Evolutionary conservation across 1,284 basidiomycete species (phyloP), one percentile per base, ranked within the genome.

Genomic region (Peniophora sp.): DNA sequence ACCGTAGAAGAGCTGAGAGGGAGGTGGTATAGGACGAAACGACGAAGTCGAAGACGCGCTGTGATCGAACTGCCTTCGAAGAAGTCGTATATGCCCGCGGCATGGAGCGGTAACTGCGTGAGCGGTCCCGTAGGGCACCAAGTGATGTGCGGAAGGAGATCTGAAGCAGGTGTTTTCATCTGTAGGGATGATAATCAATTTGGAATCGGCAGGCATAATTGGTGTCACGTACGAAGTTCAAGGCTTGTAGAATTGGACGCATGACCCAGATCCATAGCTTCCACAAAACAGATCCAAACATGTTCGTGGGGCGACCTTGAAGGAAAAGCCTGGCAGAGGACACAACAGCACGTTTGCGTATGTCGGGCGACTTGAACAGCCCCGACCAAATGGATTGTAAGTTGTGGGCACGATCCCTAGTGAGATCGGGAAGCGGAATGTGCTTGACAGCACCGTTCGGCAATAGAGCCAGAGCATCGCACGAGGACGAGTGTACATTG

Each of bases 401-500:
- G 8, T 20, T 22, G 8, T 19, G 20, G 3, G 44, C 44, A 10
- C 46, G 1, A 59, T 61, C 5, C 38, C 60, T 3, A 55, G 32
- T 19, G 48, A 38, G 61, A 59, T 56, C 53, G 43, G 58, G 61
- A 61, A 62, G 17, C 51, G 61, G 57, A 16, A 43, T 43, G 17
- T 25, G 14, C 17, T 44, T 11, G 10, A 45, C 32, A 6, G 19
- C 20, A 16, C 23, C 23, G 45, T 16, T n/a, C 20, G 16, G 25
- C 8, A 25, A 22, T 16, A 20, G 22, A 19, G 16, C 39, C 6
- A 44, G 24, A 10, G 39, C 41, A n/a, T 23, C 25, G 16, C 41
- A 43, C 11, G 19, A 16, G 12, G 20, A 16, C 24, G n/a, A 17
- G 16, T 6, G 17, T 9, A 45, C 16, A 22, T 35, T 51, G 22